Evolutionary conservation across 1,284 basidiomycete genomes (phyloP).

Genomic region (Takashimella koratensis): DNA sequence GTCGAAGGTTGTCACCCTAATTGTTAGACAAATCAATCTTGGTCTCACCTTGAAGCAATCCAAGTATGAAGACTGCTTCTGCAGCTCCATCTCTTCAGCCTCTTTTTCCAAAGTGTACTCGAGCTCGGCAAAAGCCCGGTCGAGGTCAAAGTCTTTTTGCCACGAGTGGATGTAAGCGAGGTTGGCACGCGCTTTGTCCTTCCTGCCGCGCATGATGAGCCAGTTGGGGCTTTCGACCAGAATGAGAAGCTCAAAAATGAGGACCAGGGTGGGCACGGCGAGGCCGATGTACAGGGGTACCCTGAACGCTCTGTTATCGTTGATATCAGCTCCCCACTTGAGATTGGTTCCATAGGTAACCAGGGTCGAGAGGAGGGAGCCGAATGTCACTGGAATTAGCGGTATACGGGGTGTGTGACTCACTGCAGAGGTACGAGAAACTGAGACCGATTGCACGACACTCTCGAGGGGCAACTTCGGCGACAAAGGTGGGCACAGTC

Average conservation of each 20-base stretch:
- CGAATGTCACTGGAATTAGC: slow-evolving; percentile 8
- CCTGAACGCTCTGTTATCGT: slow-evolving; percentile 8
- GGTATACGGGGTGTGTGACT: neutral
- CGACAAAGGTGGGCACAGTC: slow-evolving; percentile 16
- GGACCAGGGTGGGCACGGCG: slow-evolving; percentile 14
- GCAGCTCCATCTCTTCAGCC: slow-evolving; percentile 4
- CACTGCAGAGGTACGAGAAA: slow-evolving; percentile 7
- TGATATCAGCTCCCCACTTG: slow-evolving; percentile 2
- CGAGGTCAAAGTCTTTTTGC: slow-evolving; percentile 30
- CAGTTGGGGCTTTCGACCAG: slow-evolving; percentile 42
- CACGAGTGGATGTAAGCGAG: slow-evolving; percentile 38
- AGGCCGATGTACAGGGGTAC: slow-evolving; percentile 22
- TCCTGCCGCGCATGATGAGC: slow-evolving; percentile 47
- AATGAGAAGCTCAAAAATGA: slow-evolving; percentile 9
- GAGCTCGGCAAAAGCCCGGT: slow-evolving; percentile 20
- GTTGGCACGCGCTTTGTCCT: slow-evolving; percentile 44
- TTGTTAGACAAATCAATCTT: too few species aligned
- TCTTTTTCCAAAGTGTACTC: slow-evolving; percentile 21
- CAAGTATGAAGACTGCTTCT: slow-evolving; percentile 24
- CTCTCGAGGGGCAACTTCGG: slow-evolving; percentile 23
- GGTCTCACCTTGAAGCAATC: slow-evolving; percentile 50
- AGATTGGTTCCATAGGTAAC: slow-evolving; percentile 15
- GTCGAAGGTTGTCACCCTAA: slow-evolving; percentile 38
- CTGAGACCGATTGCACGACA: slow-evolving; percentile 13
- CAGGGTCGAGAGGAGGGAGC: slow-evolving; percentile 14